Base-by-base conservation (phyloP, 2,329 filamentous ascomycete species). In the Aspergillus transmontanensis region DNA sequence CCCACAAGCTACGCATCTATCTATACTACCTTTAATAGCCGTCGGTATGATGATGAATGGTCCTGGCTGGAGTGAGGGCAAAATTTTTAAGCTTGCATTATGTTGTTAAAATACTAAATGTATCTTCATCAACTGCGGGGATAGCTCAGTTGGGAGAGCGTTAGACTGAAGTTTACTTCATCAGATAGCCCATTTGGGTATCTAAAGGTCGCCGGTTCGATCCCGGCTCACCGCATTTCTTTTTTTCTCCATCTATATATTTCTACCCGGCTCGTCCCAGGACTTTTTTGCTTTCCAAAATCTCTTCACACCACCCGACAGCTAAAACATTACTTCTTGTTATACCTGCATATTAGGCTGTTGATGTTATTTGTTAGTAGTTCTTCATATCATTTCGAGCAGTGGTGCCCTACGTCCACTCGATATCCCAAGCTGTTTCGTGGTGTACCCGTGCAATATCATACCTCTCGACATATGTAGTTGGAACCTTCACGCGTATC, bases 81-180 rank as follows among this genome's bases (percentile, higher is more conserved):
- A 12, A 16, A 16, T 6, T 12, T 19, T 1, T 0, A 4, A 0
- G 0, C 32, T 28, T 19, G 16, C 14, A 12, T 41, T 9, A 55
- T 55, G 28, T 16, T 19, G 16, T 26, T 11, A 39, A 39, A 26
- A 26, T 51, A 19, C 0, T 2, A 12, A 0, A 4, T 3, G 0
- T 1, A 3, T 4, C 6, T 23, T n/a, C 32, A 55, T 16, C 32
- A 55, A 36, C 9, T 54, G 51, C 32, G 51, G 32, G 19, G 51
- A 55, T 55, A 28, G 51, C 51, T 30, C 51, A 55, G 51, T 39
- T 55, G 51, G 51, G 51, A 55, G 51, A 30, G 51, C 51, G 51
- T 39, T 7, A 10, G 51, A 55, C 51, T 55, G 51, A 55, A 55
- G 51, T 55, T 39, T 26, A 55, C 32, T 39, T 55, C 32, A 54